Conservation (phyloP, 305 asterid species). For the Rubia peregrina region DNA sequence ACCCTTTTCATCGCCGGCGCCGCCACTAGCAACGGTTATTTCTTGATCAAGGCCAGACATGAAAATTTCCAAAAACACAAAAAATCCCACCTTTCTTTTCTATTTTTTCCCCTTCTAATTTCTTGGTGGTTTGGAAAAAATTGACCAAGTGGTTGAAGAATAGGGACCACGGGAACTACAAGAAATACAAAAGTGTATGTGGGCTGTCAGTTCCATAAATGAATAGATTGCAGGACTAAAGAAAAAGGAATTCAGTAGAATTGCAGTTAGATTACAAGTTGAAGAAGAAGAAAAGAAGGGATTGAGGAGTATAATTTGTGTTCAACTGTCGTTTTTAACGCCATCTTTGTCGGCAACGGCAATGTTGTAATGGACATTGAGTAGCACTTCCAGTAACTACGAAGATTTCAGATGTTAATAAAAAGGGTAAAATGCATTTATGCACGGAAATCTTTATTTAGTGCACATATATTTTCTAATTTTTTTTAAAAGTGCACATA, state of each 20-base stretch:
- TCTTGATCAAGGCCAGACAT: slow-evolving; percentile 43
- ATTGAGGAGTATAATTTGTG: background rate
- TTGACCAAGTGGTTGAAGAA: background rate
- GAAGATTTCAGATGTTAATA: background rate
- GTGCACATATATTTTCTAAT: no score
- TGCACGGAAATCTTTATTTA: no score
- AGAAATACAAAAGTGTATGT: slow-evolving; percentile 6
- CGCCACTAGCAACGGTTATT: slow-evolving; percentile 19
- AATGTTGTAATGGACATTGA: background rate
- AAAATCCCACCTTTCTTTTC: background rate
- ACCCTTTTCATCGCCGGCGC: slow-evolving; percentile 16
- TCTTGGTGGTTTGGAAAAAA: background rate
- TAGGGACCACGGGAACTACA: slow-evolving; percentile 16
- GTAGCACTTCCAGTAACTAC: background rate
- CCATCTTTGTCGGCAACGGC: slow-evolving; percentile 17
- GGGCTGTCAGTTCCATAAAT: slow-evolving; percentile 3
- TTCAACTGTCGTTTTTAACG: slow-evolving; percentile 23
- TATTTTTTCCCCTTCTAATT: background rate
- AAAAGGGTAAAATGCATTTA: no score
- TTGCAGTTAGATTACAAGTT: background rate
- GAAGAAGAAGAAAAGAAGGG: background rate
- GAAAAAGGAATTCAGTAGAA: background rate
- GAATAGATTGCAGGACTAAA: background rate
- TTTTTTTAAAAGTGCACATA: no score
- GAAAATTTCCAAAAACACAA: background rate